A percentile compares a stretch with the other conserved stretches of the same genome.
Conservation (phyloP, 257 asterid genomes). For the Rauvolfia tetraphylla region DNA sequence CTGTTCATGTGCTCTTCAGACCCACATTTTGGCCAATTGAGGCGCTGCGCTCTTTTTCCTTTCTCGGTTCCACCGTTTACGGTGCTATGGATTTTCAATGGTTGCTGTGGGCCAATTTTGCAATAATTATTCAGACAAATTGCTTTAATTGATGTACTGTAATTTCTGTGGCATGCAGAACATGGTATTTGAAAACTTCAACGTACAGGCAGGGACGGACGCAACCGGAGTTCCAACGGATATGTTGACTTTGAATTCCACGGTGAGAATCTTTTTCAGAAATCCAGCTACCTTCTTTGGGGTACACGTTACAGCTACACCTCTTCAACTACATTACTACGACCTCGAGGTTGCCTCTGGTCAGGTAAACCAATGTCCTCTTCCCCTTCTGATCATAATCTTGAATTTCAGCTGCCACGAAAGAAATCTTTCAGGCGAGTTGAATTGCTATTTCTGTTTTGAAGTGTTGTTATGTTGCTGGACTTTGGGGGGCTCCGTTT, state of each 20-base stretch:
- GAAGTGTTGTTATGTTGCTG: background rate
- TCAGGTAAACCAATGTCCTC: conserved; percentile 33
- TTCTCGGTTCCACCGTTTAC: background rate
- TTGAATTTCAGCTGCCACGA: background rate
- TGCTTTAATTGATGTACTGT: conserved; percentile 3
- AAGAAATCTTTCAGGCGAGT: background rate
- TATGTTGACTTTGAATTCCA: conserved; percentile 80
- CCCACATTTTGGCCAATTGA: background rate
- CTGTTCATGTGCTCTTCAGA: background rate
- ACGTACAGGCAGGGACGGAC: conserved; percentile 92
- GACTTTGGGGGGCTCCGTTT: background rate
- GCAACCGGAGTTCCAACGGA: conserved; percentile 87
- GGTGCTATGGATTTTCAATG: background rate
- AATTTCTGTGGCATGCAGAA: conserved; percentile 33
- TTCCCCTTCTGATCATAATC: background rate
- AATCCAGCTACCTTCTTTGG: conserved; percentile 90
- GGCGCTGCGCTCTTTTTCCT: background rate
- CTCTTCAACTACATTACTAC: conserved; percentile 58
- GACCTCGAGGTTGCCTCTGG: conserved; percentile 79
- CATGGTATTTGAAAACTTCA: conserved; percentile 59
- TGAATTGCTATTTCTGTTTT: background rate
- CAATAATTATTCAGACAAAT: background rate
- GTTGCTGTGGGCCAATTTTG: background rate
- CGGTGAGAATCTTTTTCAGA: conserved; percentile 63
- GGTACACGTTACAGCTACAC: conserved; percentile 77